Evolutionary conservation across 495 filamentous ascomycete genomes (phyloP), one percentile per base, ranked within the genome.

Genomic region (Pseudoneurospora amorphoporcata): DNA sequence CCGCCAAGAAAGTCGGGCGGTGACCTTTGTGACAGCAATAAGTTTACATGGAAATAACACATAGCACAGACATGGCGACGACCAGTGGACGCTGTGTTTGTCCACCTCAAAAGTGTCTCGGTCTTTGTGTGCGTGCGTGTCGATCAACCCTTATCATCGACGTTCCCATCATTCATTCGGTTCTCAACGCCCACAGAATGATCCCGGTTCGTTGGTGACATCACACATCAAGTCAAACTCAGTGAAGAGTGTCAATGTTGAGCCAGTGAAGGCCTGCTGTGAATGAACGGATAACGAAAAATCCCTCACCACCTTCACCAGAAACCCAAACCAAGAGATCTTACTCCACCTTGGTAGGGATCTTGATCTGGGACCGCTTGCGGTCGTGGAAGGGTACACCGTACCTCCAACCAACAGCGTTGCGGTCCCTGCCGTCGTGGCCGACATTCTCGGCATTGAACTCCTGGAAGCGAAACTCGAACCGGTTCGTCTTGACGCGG

Each of bases 391-490:
- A 74, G 38, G 86, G 86, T 39, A 79, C 81, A 71, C 87, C 87
- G 74, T 88, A 88, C 37, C 84, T 76, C 85, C 84, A 87, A n/a
- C 91, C 92, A 68, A 88, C 85, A 23, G 84, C 90, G 35, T 75
- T 78, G 43, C 82, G 78, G 14, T 85, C 83, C 75, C 88, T 85
- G 9, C 87, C 87, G 58, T 81, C 79, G 39, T 74, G 77, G 1
- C 87, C 86, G 7, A 82, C 81, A 39, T 78, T 77, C 71, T 87
- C 84, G 9, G 82, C 81, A 73, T 83, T 85, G 74, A 85, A 77
- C 72, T 95, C 88, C 81, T 89, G 85, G 77, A 99, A 90, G 70
- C 90, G 88, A 84, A 95, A 98, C 79, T 93, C 91, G 83, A 91
- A 96, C 32, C 89, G 86, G 0, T 79, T 81, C 69, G 79, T 78